phyloP scores from a whole-genome alignment of 2,329 filamentous ascomycete species.

The Cladosporium colombiae region DNA sequence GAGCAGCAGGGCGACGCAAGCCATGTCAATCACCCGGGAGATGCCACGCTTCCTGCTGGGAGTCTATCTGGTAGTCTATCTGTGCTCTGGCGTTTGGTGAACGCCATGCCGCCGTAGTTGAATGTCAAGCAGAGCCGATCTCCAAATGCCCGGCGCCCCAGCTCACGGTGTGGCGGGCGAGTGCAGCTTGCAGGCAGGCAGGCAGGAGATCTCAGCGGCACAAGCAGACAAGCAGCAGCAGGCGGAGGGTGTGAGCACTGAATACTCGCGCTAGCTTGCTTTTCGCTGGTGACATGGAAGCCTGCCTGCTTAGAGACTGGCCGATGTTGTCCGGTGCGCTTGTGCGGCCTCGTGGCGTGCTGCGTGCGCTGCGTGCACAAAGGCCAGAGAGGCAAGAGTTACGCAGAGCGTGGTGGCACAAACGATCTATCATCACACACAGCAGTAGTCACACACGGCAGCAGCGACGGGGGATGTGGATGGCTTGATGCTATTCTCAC shows the following conservation, averaged over 20 bases:
- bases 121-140: conserved; percentile 13
- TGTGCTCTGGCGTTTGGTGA: not conserved
- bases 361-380: conserved; percentile 5
- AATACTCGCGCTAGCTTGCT: conserved; percentile 11
- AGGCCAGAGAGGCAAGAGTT: not conserved
- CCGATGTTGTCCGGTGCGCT: conserved; percentile 19
- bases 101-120: conserved; percentile 6
- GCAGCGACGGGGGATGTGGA: not conserved
- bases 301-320: conserved; percentile 12
- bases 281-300: conserved; percentile 7
- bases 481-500: not conserved
- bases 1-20: conserved; percentile 15
- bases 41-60: not conserved
- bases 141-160: conserved; percentile 13
- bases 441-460: not conserved
- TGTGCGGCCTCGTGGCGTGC: conserved; percentile 20
- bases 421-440: conserved; percentile 7
- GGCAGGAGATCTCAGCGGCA: not conserved
- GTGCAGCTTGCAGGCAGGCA: conserved; percentile 7
- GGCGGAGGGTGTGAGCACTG: not conserved
- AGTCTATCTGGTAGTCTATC: not conserved
- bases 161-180: conserved; percentile 3
- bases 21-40: conserved; percentile 16
- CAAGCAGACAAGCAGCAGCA: not conserved
- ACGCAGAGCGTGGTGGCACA: conserved; percentile 1